Base-by-base conservation (phyloP, 129 eudicot genomes). In the Artemisia argyi region DNA sequence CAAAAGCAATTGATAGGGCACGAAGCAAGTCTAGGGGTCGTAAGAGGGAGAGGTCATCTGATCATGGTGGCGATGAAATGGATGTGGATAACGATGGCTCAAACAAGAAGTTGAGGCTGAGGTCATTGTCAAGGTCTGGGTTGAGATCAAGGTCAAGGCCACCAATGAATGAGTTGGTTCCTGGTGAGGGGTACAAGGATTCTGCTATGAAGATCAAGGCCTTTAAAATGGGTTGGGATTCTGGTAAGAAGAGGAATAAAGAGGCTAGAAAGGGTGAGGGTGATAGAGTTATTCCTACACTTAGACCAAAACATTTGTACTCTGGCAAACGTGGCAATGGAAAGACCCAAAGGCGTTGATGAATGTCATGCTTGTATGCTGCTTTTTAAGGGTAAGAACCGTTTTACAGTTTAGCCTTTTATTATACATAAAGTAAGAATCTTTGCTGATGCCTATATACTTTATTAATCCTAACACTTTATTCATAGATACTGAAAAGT, bases 21-120 rank as follows among this genome's bases (percentile, higher is more conserved):
- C 84, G 97, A 15, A 93, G 98, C 72, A 82, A 83, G 75, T 89
- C 98, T 0, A 85, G 98, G 77, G 98, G 97, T 2, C 86, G 98
- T 7, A 93, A 93, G 86, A 84, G 98, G 80, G 92, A 89, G 68
- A 87, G 98, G 74, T 93, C 97, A 26, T 2, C 51, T 35, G 88
- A 78, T 10, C 64, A 60, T 16, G 85, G 68, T 20, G 71, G 35
- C 63, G 89, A 85, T 62, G 73, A 78, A 3, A 89, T 89, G 96
- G 95, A 89, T 55, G 83, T 87, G 55, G 98, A 92, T 71, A 46
- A 18, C 47, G 86, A 79, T 22, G 76, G 80, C 1, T 71, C 88
- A 6, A 87, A 75, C 50, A 93, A 93, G 90, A 93, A 87, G 81
- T 67, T 81, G 83, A 73, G 85, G 7, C 28, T 78, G 80, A 83